Evolutionary conservation across 2,329 filamentous ascomycete species (phyloP).

Genomic region (Penicillium sp.): DNA sequence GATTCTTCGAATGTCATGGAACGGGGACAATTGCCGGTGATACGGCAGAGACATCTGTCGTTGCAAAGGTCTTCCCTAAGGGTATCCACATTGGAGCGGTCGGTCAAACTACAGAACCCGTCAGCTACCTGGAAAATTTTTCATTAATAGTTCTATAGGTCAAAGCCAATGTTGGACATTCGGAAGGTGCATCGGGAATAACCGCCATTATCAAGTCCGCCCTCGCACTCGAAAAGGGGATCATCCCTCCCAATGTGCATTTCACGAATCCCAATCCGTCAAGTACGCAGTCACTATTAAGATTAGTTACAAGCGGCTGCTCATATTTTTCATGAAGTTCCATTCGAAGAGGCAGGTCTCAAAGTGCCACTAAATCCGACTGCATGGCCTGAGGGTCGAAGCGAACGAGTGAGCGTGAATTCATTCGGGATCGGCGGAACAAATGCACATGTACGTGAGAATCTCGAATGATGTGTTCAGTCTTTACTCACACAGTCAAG

Average conservation of each 20-base stretch:
- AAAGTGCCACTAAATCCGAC: constrained; percentile 11
- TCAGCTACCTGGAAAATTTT: not conserved
- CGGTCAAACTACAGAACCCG: not conserved
- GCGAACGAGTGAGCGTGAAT: constrained; percentile 22
- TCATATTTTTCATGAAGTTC: constrained; percentile 2
- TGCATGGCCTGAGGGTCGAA: constrained; percentile 16
- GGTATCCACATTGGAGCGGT: constrained; percentile 11
- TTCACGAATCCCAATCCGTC: constrained; percentile 39
- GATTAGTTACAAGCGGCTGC: not conserved
- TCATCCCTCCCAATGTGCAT: constrained; percentile 22
- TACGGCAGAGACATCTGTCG: constrained; percentile 6
- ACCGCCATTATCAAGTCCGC: constrained; percentile 50
- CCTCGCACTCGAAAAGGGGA: constrained; percentile 46
- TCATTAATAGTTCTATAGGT: constrained; percentile 18
- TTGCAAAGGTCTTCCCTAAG: constrained; percentile 12
- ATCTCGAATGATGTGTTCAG: constrained; percentile 9
- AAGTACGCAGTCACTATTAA: constrained; percentile 8
- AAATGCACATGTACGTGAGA: constrained; percentile 25
- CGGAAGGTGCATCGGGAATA: constrained; percentile 51
- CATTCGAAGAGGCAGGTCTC: constrained; percentile 14
- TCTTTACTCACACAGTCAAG: not conserved
- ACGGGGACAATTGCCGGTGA: constrained; percentile 23
- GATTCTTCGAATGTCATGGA: constrained; percentile 23
- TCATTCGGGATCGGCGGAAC: constrained; percentile 28
- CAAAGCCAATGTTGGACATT: constrained; percentile 51